phyloP scores from a whole-genome alignment of 768 basidiomycete species.

The Bullera alba region DNA sequence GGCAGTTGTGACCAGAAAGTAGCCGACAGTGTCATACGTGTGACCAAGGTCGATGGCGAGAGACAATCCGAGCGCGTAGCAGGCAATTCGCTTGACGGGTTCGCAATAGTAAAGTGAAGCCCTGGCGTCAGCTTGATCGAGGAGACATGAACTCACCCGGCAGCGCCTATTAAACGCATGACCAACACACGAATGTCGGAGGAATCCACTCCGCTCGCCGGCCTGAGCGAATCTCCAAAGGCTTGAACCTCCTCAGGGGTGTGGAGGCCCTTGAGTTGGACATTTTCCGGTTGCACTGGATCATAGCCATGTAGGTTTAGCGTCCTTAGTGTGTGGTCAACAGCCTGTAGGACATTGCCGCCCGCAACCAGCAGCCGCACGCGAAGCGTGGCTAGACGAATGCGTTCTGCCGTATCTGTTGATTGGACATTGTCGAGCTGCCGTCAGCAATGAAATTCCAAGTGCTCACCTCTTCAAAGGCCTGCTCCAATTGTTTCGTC shows the following conservation, averaged over 20 bases:
- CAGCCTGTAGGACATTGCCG: background rate
- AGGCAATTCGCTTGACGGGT: background rate
- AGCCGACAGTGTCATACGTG: constrained; percentile 6
- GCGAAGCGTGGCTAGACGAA: constrained; percentile 1
- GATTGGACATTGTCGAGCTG: too few relatives aligned
- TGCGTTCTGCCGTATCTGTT: too few relatives aligned
- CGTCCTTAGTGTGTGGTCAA: background rate
- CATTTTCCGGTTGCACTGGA: constrained; percentile 2
- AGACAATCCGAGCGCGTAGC: constrained; percentile 12
- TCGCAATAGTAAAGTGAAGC: constrained; percentile 11
- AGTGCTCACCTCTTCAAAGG: constrained; percentile 9
- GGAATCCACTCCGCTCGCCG: constrained; percentile 1
- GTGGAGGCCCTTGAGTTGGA: background rate
- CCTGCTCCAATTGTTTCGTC: constrained; percentile 3
- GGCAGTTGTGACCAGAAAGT: constrained; percentile 5
- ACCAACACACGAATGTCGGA: constrained; percentile 6
- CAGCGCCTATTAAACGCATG: constrained; percentile 7
- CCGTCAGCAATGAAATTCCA: constrained; percentile 1
- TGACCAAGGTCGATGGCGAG: background rate
- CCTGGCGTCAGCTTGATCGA: constrained; percentile 1
- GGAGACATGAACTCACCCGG: constrained; percentile 8
- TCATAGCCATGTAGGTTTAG: constrained; percentile 2
- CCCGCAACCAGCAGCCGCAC: constrained; percentile 10
- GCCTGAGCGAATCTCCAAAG: background rate
- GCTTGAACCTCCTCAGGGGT: constrained; percentile 2